Evolutionary conservation across 2,329 filamentous ascomycete species (phyloP).

Genomic region (Coniochaeta pulveracea): DNA sequence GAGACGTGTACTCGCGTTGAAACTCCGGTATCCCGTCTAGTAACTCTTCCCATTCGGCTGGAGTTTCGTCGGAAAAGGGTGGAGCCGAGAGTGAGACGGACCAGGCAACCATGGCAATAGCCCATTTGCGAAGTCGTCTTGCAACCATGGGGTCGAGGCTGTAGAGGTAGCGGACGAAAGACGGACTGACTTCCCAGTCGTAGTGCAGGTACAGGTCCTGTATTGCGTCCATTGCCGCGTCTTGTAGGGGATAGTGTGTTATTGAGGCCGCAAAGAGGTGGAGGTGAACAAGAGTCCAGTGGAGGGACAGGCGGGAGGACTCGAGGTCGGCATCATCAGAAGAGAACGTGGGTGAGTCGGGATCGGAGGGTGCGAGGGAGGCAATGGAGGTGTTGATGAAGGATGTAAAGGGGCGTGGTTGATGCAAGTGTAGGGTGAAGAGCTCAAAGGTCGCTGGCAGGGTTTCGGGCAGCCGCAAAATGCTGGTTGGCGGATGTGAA

Average conservation of each 20-base stretch:
- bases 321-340: constrained; percentile 12
- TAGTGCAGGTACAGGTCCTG: constrained; percentile 47
- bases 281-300: constrained; percentile 44
- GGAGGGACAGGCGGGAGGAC: constrained; percentile 26
- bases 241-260: constrained; percentile 37
- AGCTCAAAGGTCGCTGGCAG: constrained; percentile 39
- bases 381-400: constrained; percentile 30
- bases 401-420: constrained; percentile 26
- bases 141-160: constrained; percentile 35
- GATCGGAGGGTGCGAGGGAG: constrained; percentile 10
- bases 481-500: constrained; percentile 9
- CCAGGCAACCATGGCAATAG: constrained; percentile 50
- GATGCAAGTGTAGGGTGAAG: constrained; percentile 41
- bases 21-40: constrained; percentile 34
- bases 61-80: constrained; percentile 9
- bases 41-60: constrained; percentile 27
- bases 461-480: constrained; percentile 1
- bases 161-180: constrained; percentile 40
- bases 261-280: constrained; percentile 46
- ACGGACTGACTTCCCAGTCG: constrained; percentile 45
- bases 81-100: constrained; percentile 33
- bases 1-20: constrained; percentile 35
- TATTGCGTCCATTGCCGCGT: constrained; percentile 44
- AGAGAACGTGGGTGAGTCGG: constrained; percentile 4
- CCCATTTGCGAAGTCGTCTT: constrained; percentile 44